Percentiles rank a stretch among this genome's conserved stretches.
Evolutionary conservation across 495 filamentous ascomycete species (phyloP).

Genomic region (Xylaria palmicola): DNA sequence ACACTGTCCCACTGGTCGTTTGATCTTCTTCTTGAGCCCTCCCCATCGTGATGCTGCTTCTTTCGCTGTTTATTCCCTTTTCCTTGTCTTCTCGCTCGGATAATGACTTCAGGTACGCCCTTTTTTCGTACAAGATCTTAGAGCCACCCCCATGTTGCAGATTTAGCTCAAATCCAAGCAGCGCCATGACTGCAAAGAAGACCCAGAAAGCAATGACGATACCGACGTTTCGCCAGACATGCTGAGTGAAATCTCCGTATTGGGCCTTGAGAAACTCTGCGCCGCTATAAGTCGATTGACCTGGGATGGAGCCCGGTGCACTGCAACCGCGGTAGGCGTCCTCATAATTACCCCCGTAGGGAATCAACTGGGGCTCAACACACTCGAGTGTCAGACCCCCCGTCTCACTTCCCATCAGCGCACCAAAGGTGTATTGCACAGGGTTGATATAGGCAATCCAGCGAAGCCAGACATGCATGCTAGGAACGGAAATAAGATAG

Average conservation of each 20-base stretch:
- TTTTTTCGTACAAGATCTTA: constrained; percentile 61
- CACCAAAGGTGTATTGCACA: constrained; percentile 53
- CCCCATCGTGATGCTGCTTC: background rate
- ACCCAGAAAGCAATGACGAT: constrained; percentile 65
- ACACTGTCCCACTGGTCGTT: constrained; percentile 44
- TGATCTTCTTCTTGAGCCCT: constrained; percentile 17
- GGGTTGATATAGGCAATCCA: constrained; percentile 29
- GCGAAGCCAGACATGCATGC: constrained; percentile 66
- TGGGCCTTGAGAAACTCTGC: constrained; percentile 52
- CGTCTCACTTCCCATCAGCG: constrained; percentile 74
- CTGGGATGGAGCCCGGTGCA: constrained; percentile 54
- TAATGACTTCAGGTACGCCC: constrained; percentile 24
- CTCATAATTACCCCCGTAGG: constrained; percentile 26
- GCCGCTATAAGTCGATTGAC: constrained; percentile 46
- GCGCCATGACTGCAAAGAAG: constrained; percentile 59
- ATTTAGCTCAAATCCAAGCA: constrained; percentile 66
- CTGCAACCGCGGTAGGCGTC: constrained; percentile 55
- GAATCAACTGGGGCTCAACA: constrained; percentile 41
- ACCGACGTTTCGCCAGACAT: constrained; percentile 72
- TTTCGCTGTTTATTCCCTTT: constrained; percentile 17
- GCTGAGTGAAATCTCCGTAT: constrained; percentile 55
- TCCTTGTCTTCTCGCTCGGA: constrained; percentile 26
- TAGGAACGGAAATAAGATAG: constrained; percentile 67
- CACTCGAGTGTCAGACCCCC: constrained; percentile 55
- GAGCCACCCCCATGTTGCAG: constrained; percentile 72